Conservation (phyloP, 2,329 filamentous ascomycete genomes). For the Cadophora sp. region DNA sequence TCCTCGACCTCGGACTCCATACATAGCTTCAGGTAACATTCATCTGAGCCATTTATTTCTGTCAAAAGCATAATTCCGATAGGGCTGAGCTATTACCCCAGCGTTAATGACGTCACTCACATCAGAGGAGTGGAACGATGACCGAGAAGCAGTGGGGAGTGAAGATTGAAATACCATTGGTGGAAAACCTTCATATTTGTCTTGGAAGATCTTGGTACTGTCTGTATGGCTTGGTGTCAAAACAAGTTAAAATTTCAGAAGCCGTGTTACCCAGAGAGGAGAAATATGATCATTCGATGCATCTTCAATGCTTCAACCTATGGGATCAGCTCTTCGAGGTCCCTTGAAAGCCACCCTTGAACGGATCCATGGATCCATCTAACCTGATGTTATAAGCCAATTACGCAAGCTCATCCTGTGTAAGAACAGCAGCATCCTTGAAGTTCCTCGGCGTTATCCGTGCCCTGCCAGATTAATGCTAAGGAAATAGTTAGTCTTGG, state of each 20-base stretch:
- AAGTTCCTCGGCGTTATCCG: neutral
- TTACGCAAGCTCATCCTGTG: neutral
- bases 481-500: constrained; percentile 27
- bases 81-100: constrained; percentile 5
- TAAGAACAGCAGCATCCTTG: neutral
- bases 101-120: neutral
- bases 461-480: constrained; percentile 12
- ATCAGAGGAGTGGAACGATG: neutral
- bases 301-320: neutral
- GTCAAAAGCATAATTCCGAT: neutral
- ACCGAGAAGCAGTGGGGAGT: neutral
- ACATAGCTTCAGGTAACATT: neutral
- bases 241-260: constrained; percentile 8
- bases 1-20: too few relatives aligned
- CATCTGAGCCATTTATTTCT: neutral
- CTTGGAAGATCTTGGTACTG: constrained; percentile 9
- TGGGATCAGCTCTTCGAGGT: neutral
- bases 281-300: neutral
- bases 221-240: neutral
- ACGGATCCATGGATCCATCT: constrained; percentile 9
- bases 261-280: neutral
- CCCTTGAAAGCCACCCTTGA: neutral
- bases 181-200: neutral
- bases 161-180: neutral
- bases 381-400: neutral